A percentile compares a stretch with the other conserved stretches of the same genome.
phyloP scores from a whole-genome alignment of 192 early-diverging fungal genomes.

The Coemansia sp. region DNA sequence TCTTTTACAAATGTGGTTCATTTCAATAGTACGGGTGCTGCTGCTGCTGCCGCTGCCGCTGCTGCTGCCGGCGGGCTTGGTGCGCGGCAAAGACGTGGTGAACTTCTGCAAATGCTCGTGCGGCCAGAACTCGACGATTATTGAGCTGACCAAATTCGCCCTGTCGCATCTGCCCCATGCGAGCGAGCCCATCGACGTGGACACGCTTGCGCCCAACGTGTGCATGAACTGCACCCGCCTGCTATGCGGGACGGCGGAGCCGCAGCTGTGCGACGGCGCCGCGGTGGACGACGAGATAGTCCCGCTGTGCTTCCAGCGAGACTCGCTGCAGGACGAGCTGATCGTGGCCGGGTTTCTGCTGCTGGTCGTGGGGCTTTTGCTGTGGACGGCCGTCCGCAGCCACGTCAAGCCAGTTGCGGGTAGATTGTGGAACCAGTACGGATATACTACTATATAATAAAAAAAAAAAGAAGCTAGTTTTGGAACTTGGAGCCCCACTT shows the following conservation, averaged over 20 bases:
- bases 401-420: constrained; percentile 30
- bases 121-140: constrained; percentile 50
- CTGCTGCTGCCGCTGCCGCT: constrained; percentile 2
- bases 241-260: constrained; percentile 45
- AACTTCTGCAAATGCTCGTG: constrained; percentile 54
- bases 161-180: constrained; percentile 48
- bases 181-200: constrained; percentile 46
- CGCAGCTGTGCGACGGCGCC: constrained; percentile 50
- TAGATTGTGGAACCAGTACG: constrained; percentile 39
- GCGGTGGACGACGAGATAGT: constrained; percentile 50
- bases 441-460: constrained; percentile 4
- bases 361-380: constrained; percentile 40
- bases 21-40: neutral
- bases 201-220: constrained; percentile 47
- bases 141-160: constrained; percentile 46
- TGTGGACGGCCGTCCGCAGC: constrained; percentile 37
- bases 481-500: constrained; percentile 64
- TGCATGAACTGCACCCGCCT: constrained; percentile 55
- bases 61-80: neutral
- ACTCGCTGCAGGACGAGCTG: constrained; percentile 52
- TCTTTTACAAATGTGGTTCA: neutral
- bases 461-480: constrained; percentile 10
- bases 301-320: constrained; percentile 53
- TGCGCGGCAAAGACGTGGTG: constrained; percentile 26
- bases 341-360: constrained; percentile 45